A percentile compares a stretch with the other conserved stretches of the same genome.
Conservation (phyloP, 345 rosid species). For the Citrus maxima region DNA sequence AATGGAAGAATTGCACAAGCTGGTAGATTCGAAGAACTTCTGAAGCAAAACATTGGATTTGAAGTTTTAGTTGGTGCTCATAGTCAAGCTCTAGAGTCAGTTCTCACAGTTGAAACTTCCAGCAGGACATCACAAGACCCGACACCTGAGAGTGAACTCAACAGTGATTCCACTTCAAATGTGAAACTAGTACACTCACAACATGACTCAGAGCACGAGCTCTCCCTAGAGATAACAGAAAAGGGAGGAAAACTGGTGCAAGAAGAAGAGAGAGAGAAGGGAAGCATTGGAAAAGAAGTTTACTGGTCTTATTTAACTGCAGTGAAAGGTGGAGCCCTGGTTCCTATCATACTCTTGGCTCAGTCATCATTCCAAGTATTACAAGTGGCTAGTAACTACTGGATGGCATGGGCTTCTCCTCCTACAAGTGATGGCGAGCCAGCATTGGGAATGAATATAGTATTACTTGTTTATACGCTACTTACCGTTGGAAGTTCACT, state of each 20-base stretch:
- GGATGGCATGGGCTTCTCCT: slow-evolving; percentile 97
- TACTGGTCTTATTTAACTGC: slow-evolving; percentile 75
- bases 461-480: slow-evolving; percentile 61
- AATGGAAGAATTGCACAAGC: slow-evolving; percentile 87
- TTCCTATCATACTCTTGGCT: slow-evolving; percentile 78
- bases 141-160: slow-evolving; percentile 32
- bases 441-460: slow-evolving; percentile 43
- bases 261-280: slow-evolving; percentile 89
- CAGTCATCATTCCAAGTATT: slow-evolving; percentile 79
- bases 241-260: slow-evolving; percentile 79
- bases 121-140: slow-evolving; percentile 42
- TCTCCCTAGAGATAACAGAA: slow-evolving; percentile 51
- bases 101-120: slow-evolving; percentile 55
- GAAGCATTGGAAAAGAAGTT: slow-evolving; percentile 84
- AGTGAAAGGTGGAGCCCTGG: slow-evolving; percentile 65
- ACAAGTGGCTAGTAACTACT: slow-evolving; percentile 83
- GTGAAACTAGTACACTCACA: slow-evolving; percentile 32
- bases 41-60: slow-evolving; percentile 79
- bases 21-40: slow-evolving; percentile 67
- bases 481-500: slow-evolving; percentile 72
- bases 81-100: slow-evolving; percentile 69
- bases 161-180: slow-evolving; percentile 34
- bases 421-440: slow-evolving; percentile 56
- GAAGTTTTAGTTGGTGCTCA: slow-evolving; percentile 93
- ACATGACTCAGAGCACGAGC: slow-evolving; percentile 53